Conservation (phyloP, 108 stramenopile genomes). For the Schizochytrium sp. region DNA sequence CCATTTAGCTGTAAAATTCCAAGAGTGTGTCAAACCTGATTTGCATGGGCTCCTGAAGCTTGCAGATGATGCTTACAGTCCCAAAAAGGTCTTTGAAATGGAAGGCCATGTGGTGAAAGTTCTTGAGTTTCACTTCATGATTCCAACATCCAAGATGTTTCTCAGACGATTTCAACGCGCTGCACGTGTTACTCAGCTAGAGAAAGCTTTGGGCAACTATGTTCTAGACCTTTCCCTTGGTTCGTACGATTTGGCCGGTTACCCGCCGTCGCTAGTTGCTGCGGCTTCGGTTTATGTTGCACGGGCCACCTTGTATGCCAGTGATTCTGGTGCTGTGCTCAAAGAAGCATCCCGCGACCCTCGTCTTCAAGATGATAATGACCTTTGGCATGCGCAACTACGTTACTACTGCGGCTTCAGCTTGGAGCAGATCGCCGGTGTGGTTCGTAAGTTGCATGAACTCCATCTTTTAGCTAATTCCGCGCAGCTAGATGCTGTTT, state of each 20-base stretch:
- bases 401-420: constrained; percentile 43
- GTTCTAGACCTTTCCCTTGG: constrained; percentile 81
- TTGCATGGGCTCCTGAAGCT: constrained; percentile 82
- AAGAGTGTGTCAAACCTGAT: constrained; percentile 75
- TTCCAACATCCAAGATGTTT: constrained; percentile 77
- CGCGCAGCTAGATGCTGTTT: neutral
- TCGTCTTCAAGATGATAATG: neutral
- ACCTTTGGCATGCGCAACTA: constrained; percentile 17
- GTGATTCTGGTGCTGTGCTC: neutral
- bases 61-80: constrained; percentile 79
- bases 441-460: constrained; percentile 14
- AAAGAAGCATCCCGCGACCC: neutral
- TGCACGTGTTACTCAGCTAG: constrained; percentile 71
- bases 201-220: constrained; percentile 79
- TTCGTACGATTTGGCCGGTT: constrained; percentile 75
- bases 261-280: constrained; percentile 79
- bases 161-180: constrained; percentile 80
- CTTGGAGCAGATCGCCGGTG: constrained; percentile 24
- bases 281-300: constrained; percentile 86
- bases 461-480: neutral
- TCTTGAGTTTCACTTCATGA: constrained; percentile 75
- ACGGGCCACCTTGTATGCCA: constrained; percentile 64
- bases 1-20: constrained; percentile 84
- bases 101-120: constrained; percentile 79
- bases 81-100: constrained; percentile 78